phyloP scores from a whole-genome alignment of 108 stramenopile genomes.

The Skeletonema marinoi region DNA sequence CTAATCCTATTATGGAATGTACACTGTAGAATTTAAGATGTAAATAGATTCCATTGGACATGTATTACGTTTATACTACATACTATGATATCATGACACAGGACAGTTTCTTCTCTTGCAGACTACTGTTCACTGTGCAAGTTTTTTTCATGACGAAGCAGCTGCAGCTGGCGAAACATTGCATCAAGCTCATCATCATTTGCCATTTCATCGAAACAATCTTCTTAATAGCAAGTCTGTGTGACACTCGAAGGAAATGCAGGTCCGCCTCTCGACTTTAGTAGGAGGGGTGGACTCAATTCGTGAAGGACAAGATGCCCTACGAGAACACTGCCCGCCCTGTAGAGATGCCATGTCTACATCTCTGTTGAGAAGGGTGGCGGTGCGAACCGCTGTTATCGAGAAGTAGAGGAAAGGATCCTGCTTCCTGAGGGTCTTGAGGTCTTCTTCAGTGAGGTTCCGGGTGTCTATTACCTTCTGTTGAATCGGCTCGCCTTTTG shows the following conservation, averaged over 20 bases:
- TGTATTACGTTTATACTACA: no score
- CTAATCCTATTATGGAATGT: no score
- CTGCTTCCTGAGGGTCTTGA: conserved; percentile 1
- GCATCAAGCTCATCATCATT: neutral
- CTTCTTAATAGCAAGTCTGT: neutral
- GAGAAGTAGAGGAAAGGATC: conserved; percentile 3
- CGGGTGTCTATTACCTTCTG: neutral
- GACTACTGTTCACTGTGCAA: no score
- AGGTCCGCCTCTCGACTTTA: neutral
- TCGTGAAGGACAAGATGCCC: neutral
- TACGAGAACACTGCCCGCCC: neutral
- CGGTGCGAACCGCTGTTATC: neutral
- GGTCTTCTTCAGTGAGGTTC: neutral
- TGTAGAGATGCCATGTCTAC: no score
- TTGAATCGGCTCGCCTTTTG: neutral
- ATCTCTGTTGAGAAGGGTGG: neutral
- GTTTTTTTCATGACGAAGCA: no score
- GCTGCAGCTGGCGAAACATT: neutral
- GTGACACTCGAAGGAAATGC: neutral
- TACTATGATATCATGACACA: no score
- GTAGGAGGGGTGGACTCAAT: neutral
- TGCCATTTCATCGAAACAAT: neutral
- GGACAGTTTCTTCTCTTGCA: no score
- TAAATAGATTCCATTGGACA: no score
- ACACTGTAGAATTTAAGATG: no score